Base-by-base conservation (phyloP, 2,329 filamentous ascomycete genomes). In the Clarireedia monteithiana region DNA sequence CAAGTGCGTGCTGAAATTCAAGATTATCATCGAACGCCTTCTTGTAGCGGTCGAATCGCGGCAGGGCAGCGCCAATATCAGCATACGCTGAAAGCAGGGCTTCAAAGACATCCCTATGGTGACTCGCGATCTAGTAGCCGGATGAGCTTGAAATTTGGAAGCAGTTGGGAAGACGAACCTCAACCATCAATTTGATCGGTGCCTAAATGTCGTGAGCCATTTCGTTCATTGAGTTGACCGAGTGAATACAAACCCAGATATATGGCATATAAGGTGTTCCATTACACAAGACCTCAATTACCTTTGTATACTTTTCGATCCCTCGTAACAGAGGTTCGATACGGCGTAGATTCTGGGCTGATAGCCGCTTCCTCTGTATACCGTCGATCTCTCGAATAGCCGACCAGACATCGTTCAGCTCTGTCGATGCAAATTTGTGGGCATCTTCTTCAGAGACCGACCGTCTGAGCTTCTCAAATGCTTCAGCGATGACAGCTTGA, bases 181-280 rank as follows among this genome's bases (percentile, higher is more conserved):
- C 61, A 0, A 74, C 52, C 3, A 75, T 65, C 2, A 75, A 59
- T 6, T 67, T 72, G 26, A 76, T 72, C 0, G 73, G 75, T 1
- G 74, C 61, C 60, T 62, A 48, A 4, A 20, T n/a, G 7, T 54
- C 17, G 44, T 51, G 17, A 55, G 48, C 24, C n/a, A 42, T 26
- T 46, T 39, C 2, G 2, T 40, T 17, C 17, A 39, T 40, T 51
- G 15, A 14, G 5, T 17, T 24, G 44, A 17, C 12, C 12, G 5
- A 23, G 24, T 6, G 17, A n/a, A 9, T 20, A 30, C n/a, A 7
- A 20, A 60, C 73, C 76, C 76, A 79, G 1, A 78, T 65, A 70
- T 70, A 77, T 0, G 73, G 65, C 3, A 79, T 38, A 58, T 69
- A 78, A 0, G 71, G 72, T 0, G 74, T 78, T 0, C 74, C 75